These are phyloP conservation scores for Truncatella angustata DNA, from an alignment of 2,329 filamentous ascomycete species.

Conservation along the genomic window DNA sequence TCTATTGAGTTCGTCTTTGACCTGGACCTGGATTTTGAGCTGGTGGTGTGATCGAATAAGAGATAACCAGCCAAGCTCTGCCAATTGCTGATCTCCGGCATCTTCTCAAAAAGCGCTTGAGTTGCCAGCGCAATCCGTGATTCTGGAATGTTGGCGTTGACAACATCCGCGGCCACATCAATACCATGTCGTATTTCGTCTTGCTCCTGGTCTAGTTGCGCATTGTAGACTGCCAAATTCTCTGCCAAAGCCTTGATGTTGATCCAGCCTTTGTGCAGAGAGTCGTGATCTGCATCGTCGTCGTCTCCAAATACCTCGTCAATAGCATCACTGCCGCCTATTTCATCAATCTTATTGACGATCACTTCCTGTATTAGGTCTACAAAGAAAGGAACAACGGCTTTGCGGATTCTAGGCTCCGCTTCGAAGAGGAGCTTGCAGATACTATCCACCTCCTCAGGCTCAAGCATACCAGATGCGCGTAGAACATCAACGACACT, in stretches of 20 bases:
- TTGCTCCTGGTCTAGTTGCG: conserved; percentile 60
- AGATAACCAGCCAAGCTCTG: conserved; percentile 86
- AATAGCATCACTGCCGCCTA: conserved; percentile 75
- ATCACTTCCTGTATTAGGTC: conserved; percentile 82
- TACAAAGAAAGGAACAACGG: conserved; percentile 86
- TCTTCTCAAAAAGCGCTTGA: conserved; percentile 78
- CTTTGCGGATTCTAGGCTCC: conserved; percentile 80
- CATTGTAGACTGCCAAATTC: conserved; percentile 77
- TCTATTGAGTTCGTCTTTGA: conserved; percentile 58
- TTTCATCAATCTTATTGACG: conserved; percentile 75
- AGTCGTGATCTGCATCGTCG: conserved; percentile 74
- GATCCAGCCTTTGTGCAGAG: conserved; percentile 80
- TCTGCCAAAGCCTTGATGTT: conserved; percentile 89
- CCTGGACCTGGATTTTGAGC: conserved; percentile 50
- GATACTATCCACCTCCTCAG: conserved; percentile 84
- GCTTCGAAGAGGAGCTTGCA: conserved; percentile 87
- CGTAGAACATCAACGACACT: conserved; percentile 80
- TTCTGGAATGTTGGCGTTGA: conserved; percentile 67
- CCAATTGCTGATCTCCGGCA: conserved; percentile 82
- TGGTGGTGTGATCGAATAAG: conserved; percentile 82
- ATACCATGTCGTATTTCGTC: conserved; percentile 42
- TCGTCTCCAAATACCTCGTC: conserved; percentile 71
- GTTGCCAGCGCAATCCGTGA: conserved; percentile 84
- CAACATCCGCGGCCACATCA: conserved; percentile 50
- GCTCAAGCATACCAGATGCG: conserved; percentile 82